Base-by-base conservation (phyloP, 2,329 filamentous ascomycete species). In the Pseudogymnoascus sp. region DNA sequence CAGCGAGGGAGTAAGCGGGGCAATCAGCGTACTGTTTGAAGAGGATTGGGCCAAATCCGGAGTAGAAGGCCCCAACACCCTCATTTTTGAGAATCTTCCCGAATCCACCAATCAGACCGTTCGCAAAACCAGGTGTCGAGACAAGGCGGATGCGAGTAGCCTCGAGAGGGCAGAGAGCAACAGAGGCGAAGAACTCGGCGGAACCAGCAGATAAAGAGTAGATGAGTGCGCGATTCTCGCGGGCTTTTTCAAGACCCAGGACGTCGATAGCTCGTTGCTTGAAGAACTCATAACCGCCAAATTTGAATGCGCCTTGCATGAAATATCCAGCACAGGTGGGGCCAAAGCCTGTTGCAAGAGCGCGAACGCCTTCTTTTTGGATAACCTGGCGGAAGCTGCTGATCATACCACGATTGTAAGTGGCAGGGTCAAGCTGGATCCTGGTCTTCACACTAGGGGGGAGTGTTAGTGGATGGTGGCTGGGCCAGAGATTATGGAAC, bases 211-310 rank as follows among this genome's bases (percentile, higher is more conserved):
- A 87, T 69, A 83, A 89, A 68, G 91, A 83, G 83, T 93, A 93
- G 78, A 93, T 86, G 69, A 85, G 85, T 66, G 88, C 91, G 71
- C 89, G 85, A 85, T 92, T 91, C 77, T 91, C 83, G 72, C 82
- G 82, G 71, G 90, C 90, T 68, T 81, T 84, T 78, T 92, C 89
- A 75, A 87, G 86, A 73, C 91, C 91, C 73, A 95, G 78, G 67
- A 82, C 65, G 82, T 91, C 89, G 78, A 95, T 94, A 74, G 81
- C 85, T 80, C 93, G 89, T 81, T 92, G 85, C 88, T 96, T 95
- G 88, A 96, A 95, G 81, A 95, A 88, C 81, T 96, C 91, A 79
- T 96, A 96, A 76, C 91, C 91, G 77, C 91, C 91, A 78, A 94
- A 94, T 82, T 95, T 95, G 84, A 94, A 87, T 72, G 90, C 89